phyloP scores from a whole-genome alignment of 2,329 filamentous ascomycete genomes.

The Diaporthe longicolla region DNA sequence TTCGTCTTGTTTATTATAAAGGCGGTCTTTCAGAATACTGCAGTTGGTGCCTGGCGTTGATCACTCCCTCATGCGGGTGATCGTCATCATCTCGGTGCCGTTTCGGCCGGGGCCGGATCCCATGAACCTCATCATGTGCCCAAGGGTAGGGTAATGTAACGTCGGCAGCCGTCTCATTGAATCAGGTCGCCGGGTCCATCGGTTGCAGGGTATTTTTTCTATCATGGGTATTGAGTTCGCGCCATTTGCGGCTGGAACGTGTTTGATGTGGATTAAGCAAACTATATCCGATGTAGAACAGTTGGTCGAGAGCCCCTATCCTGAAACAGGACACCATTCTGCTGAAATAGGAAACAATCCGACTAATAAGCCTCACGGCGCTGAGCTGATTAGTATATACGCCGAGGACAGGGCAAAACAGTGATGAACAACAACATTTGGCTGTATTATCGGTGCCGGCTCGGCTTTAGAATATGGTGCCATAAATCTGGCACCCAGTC shows the following conservation, averaged over 20 bases:
- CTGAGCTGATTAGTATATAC: too few relatives aligned
- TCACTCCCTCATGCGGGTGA: background rate
- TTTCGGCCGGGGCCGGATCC: background rate
- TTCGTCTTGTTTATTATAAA: background rate
- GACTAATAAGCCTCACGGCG: background rate
- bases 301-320: background rate
- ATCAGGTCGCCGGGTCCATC: background rate
- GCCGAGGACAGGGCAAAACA: background rate
- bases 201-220: background rate
- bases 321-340: background rate
- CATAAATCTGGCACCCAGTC: background rate
- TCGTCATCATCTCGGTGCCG: background rate
- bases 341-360: background rate
- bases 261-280: background rate
- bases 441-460: background rate
- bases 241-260: constrained; percentile 1
- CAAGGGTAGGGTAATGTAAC: background rate
- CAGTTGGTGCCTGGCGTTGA: background rate
- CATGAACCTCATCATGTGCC: background rate
- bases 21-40: background rate
- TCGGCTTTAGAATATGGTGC: background rate
- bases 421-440: background rate
- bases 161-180: background rate
- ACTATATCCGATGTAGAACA: background rate
- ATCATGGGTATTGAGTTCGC: background rate